Percentiles rank a stretch among this genome's conserved stretches.
Conservation (phyloP, 2,329 filamentous ascomycete genomes). For the Scopulariopsis brevicaulis region DNA sequence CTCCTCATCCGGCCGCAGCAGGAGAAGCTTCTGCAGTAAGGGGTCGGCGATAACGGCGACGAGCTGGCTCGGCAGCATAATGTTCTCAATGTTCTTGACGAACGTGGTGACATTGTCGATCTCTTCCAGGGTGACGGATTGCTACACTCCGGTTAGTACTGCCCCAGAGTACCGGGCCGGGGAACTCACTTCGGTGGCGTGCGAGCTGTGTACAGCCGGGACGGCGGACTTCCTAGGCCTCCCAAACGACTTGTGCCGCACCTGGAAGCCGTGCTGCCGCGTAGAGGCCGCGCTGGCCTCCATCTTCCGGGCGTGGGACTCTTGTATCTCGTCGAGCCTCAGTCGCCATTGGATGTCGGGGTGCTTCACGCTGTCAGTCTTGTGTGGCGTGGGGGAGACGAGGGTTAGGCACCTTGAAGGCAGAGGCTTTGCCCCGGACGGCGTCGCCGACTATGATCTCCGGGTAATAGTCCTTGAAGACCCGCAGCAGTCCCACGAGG, state of each 20-base stretch:
- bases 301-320: conserved; percentile 36
- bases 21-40: conserved; percentile 64
- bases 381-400: background rate
- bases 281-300: conserved; percentile 23
- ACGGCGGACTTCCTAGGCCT: conserved; percentile 34
- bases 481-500: conserved; percentile 60
- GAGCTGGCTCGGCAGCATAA: conserved; percentile 74
- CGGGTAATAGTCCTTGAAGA: conserved; percentile 88
- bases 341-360: conserved; percentile 67
- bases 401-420: conserved; percentile 40
- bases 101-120: conserved; percentile 61
- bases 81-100: conserved; percentile 61
- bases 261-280: conserved; percentile 47
- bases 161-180: background rate
- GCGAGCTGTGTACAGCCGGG: conserved; percentile 62
- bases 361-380: conserved; percentile 34
- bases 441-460: conserved; percentile 72
- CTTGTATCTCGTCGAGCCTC: conserved; percentile 57
- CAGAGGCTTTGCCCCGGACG: conserved; percentile 45
- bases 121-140: conserved; percentile 62
- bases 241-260: conserved; percentile 17
- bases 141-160: conserved; percentile 20
- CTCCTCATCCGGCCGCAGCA: conserved; percentile 47
- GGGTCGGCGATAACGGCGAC: conserved; percentile 67
- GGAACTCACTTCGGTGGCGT: conserved; percentile 50